phyloP scores from a whole-genome alignment of 2,329 filamentous ascomycete genomes.

The Leptographium flavum region DNA sequence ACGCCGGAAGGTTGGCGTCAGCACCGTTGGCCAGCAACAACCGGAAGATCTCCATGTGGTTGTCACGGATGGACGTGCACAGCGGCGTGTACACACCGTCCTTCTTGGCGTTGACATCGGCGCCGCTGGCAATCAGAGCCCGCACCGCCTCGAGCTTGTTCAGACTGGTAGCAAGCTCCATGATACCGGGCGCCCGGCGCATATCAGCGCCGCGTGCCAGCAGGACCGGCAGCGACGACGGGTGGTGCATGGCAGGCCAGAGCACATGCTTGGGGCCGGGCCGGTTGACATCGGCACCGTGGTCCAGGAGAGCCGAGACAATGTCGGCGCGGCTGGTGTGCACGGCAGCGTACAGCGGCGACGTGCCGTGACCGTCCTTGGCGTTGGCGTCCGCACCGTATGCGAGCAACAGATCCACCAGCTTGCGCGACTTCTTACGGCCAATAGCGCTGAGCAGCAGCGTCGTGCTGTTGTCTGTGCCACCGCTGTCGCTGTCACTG shows the following conservation, averaged over 20 bases:
- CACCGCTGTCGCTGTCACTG: conserved; percentile 13
- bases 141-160: conserved; percentile 49
- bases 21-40: conserved; percentile 22
- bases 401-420: conserved; percentile 45
- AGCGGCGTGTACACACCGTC: conserved; percentile 16
- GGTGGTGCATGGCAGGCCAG: conserved; percentile 48
- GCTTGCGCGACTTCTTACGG: conserved; percentile 36
- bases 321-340: conserved; percentile 40
- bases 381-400: conserved; percentile 44
- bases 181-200: conserved; percentile 45
- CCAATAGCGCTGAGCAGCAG: conserved; percentile 46
- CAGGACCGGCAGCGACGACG: conserved; percentile 42
- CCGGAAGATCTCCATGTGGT: conserved; percentile 15
- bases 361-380: conserved; percentile 48
- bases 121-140: conserved; percentile 19
- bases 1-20: conserved; percentile 17
- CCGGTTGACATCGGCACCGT: conserved; percentile 52
- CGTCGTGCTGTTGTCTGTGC: conserved; percentile 36
- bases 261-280: conserved; percentile 56
- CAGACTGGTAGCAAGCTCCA: conserved; percentile 48
- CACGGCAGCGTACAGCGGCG: conserved; percentile 49
- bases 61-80: conserved; percentile 14
- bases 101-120: conserved; percentile 15
- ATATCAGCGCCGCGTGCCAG: conserved; percentile 43
- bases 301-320: conserved; percentile 33